phyloP scores from a whole-genome alignment of 768 basidiomycete species.

The Russula dissimulans region DNA sequence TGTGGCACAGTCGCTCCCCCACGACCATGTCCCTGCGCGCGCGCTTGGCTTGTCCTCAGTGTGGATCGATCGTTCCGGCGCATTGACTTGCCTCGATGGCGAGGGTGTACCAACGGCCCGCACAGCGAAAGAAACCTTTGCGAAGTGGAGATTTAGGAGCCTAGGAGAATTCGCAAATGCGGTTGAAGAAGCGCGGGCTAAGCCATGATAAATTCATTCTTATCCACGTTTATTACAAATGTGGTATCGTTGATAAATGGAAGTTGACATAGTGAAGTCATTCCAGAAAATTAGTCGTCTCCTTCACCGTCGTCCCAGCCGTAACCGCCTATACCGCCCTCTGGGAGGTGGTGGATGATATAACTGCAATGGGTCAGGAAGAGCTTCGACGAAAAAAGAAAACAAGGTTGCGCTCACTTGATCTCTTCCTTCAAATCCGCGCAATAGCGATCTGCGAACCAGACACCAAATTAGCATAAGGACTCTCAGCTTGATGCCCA shows the following conservation, averaged over 20 bases:
- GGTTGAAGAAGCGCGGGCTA: conserved; percentile 33
- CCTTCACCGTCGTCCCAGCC: conserved; percentile 79
- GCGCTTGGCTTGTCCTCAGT: conserved; percentile 46
- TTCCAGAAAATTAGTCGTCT: conserved; percentile 46
- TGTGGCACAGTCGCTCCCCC: conserved; percentile 57
- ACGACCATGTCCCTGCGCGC: conserved; percentile 59
- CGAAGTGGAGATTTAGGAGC: conserved; percentile 37
- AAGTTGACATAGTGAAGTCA: not conserved
- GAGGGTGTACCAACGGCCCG: conserved; percentile 25
- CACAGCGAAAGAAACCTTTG: conserved; percentile 24
- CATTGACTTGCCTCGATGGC: conserved; percentile 28
- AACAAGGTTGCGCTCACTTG: conserved; percentile 40
- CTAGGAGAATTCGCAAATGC: conserved; percentile 52
- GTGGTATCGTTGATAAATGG: not conserved
- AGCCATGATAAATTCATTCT: too few relatives aligned
- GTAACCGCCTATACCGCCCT: conserved; percentile 61
- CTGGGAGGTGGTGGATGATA: conserved; percentile 59
- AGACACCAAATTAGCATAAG: not conserved
- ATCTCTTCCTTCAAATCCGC: conserved; percentile 81
- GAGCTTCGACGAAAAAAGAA: not conserved
- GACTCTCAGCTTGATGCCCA: not conserved
- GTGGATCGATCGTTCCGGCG: conserved; percentile 49
- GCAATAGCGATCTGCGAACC: conserved; percentile 65
- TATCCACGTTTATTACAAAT: not conserved
- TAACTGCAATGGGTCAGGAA: conserved; percentile 36